Percentiles rank a stretch among this genome's conserved stretches.
These are phyloP conservation scores for Gomphus bonarii DNA, from an alignment of 1,284 basidiomycete species.

Conservation along the genomic window DNA sequence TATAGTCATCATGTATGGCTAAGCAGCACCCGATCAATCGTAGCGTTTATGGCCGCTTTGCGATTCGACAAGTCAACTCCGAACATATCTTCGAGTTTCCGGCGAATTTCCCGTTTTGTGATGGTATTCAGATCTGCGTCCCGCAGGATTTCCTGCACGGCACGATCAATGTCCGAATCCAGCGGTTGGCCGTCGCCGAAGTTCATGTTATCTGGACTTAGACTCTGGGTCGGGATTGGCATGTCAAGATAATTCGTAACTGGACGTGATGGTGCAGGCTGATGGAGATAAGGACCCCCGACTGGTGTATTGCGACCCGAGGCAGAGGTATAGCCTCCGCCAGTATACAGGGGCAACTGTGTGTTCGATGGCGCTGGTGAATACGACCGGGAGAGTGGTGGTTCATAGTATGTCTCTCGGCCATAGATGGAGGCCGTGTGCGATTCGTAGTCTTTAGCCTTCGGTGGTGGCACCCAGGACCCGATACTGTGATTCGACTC, in stretches of 20 bases:
- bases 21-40: constrained; percentile 40
- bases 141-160: constrained; percentile 62
- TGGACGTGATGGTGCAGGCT: constrained; percentile 57
- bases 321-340: constrained; percentile 37
- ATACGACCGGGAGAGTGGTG: constrained; percentile 38
- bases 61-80: constrained; percentile 58
- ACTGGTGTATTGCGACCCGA: constrained; percentile 69
- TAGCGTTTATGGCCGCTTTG: constrained; percentile 59
- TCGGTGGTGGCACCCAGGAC: constrained; percentile 69
- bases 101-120: constrained; percentile 83
- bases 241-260: constrained; percentile 67
- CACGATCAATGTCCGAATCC: constrained; percentile 62
- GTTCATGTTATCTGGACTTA: constrained; percentile 38
- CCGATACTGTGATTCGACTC: constrained; percentile 88
- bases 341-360: constrained; percentile 37
- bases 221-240: constrained; percentile 38
- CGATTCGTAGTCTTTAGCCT: constrained; percentile 64
- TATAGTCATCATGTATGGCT: constrained; percentile 8
- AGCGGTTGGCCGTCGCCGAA: constrained; percentile 34
- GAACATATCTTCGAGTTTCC: constrained; percentile 70
- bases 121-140: constrained; percentile 78
- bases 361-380: constrained; percentile 52
- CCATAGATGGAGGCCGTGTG: constrained; percentile 70
- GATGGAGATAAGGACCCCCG: constrained; percentile 32
- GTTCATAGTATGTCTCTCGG: constrained; percentile 73